phyloP scores from a whole-genome alignment of 371 early-diverging fungal genomes.

The Mortierella sp. region DNA sequence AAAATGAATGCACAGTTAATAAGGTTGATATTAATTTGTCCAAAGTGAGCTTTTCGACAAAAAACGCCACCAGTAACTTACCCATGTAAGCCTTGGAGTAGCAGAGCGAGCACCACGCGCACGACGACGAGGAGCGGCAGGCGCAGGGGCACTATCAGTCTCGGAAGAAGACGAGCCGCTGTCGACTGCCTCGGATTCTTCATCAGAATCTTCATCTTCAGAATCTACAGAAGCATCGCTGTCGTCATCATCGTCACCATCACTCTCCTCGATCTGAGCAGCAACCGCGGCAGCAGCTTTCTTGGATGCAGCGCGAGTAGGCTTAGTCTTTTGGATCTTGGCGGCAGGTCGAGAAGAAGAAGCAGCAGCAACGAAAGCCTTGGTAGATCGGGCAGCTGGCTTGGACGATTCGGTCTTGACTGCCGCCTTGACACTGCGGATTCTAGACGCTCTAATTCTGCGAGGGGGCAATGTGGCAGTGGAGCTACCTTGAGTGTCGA shows the following conservation, averaged over 20 bases:
- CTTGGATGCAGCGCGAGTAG: slow-evolving; percentile 7
- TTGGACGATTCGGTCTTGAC: neutral
- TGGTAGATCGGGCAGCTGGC: slow-evolving; percentile 5
- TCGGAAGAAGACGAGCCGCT: slow-evolving; percentile 17
- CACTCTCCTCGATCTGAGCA: slow-evolving; percentile 15
- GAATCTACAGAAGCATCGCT: neutral
- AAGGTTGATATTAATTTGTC: neutral
- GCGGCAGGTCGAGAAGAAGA: neutral
- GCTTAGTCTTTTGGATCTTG: neutral
- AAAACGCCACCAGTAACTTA: neutral
- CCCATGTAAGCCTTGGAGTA: slow-evolving; percentile 21
- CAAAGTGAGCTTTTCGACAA: neutral
- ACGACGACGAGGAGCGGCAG: slow-evolving; percentile 12
- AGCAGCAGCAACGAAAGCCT: neutral
- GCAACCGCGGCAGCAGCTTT: slow-evolving; percentile 8
- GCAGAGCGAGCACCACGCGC: neutral
- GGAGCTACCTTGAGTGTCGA: neutral
- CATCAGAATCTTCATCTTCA: slow-evolving; percentile 2
- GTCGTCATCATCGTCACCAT: neutral
- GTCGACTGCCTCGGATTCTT: neutral
- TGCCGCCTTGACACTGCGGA: neutral
- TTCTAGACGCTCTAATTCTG: neutral
- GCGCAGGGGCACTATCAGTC: slow-evolving; percentile 9
- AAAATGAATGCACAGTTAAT: neutral
- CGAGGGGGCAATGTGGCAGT: neutral